These are phyloP conservation scores for Epichloe hybrida DNA, from an alignment of 2,329 filamentous ascomycete species.

Conservation along the genomic window DNA sequence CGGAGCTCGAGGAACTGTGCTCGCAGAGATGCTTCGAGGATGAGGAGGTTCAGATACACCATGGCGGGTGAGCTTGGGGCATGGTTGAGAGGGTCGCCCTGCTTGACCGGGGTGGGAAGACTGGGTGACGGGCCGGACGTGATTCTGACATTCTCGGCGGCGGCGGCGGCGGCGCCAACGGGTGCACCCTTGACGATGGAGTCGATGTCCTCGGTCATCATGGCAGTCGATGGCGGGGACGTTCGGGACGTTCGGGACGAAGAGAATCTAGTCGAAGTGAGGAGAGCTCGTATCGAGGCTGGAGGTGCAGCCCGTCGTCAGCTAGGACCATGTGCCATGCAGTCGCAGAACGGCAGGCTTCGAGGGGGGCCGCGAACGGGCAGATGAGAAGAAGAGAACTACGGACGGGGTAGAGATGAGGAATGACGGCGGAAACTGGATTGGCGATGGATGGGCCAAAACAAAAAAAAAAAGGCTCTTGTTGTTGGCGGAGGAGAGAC, in stretches of 20 bases:
- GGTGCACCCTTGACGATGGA: conserved; percentile 87
- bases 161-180: conserved; percentile 30
- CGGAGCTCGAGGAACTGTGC: conserved; percentile 86
- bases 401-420: too few species aligned
- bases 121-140: conserved; percentile 29
- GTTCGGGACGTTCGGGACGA: background rate
- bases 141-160: conserved; percentile 33
- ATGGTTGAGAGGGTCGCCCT: conserved; percentile 59
- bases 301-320: conserved; percentile 1
- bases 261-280: background rate
- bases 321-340: conserved; percentile 2
- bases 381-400: background rate
- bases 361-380: background rate
- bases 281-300: background rate
- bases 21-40: conserved; percentile 87
- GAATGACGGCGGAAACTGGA: background rate
- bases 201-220: conserved; percentile 59
- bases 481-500: too few species aligned
- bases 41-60: conserved; percentile 95
- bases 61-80: conserved; percentile 86
- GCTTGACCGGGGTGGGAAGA: conserved; percentile 29
- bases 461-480: too few species aligned
- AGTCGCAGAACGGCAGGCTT: background rate
- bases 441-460: too few species aligned
- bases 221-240: background rate